Base-by-base conservation (phyloP, 148 eudicot genomes). In the Rhododendron kiyosumense region DNA sequence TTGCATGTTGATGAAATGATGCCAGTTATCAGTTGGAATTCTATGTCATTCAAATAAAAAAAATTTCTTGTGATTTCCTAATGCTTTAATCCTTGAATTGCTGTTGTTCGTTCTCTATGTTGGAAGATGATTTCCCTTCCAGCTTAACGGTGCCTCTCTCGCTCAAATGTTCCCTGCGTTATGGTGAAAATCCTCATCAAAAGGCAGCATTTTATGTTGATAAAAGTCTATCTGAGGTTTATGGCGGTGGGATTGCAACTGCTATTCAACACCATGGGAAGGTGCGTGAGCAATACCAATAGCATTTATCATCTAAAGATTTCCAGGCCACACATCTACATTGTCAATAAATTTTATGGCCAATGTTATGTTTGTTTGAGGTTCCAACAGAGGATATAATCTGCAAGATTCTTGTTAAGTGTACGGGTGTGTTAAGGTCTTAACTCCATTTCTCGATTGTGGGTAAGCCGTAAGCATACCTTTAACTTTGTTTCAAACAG, bases 161-260 rank as follows among this genome's bases (percentile, higher is more conserved):
- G 20, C 93, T 93, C 83, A 92, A 90, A 87, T 91, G 90, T 86
- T 91, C 96, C 69, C 98, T 97, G 85, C 98, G 98, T 12, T 97
- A 97, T 90, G 99, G 99, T 81, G 99, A 97, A 92, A 97, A 97
- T 90, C 98, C 98, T 84, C 99, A 97, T 86, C 99, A 97, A 85
- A 97, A 88, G 89, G 98, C 99, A 88, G 98, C 98, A 86, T 93
- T 97, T 88, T 97, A 97, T 88, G 92, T 87, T 76, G 96, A 97
- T 83, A 95, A 93, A 89, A 95, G 98, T 92, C 94, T 95, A 20
- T 90, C 98, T 45, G 99, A 95, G 91, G 89, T 97, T 86, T 92
- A 93, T 89, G 94, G 93, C 85, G 98, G 99, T 83, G 99, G 99
- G 71, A 95, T 97, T 89, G 98, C 98, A 63, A 93, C 95, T 77